These are phyloP conservation scores for Tinospora cordifolia DNA, from an alignment of 164 flowering plant genomes.

Conservation along the genomic window DNA sequence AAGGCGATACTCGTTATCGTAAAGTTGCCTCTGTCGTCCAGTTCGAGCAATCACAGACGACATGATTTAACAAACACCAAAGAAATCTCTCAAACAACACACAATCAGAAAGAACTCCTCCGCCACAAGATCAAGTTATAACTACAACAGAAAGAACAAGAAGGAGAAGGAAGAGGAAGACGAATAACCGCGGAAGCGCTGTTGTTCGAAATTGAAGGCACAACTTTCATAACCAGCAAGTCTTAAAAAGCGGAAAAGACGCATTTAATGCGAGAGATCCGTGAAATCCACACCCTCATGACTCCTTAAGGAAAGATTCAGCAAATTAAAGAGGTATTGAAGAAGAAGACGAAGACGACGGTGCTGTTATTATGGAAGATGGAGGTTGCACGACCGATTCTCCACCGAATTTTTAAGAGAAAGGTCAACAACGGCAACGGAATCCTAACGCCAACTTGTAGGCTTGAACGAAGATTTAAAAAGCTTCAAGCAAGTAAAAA, in stretches of 20 bases:
- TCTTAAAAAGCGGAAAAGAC: neutral
- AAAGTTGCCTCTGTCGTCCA: slow-evolving; percentile 48
- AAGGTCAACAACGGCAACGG: slow-evolving; percentile 14
- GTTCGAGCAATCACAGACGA: slow-evolving; percentile 38
- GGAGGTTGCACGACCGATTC: slow-evolving; percentile 10
- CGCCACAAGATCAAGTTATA: neutral
- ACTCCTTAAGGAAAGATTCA: neutral
- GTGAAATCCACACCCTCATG: neutral
- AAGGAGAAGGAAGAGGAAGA: too few species aligned
- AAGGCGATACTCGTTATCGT: slow-evolving; percentile 46
- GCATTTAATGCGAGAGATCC: slow-evolving; percentile 12
- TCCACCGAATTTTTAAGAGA: slow-evolving; percentile 6
- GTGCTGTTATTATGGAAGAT: neutral
- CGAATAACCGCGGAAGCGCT: neutral
- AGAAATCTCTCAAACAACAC: neutral
- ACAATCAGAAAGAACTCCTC: neutral
- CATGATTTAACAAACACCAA: slow-evolving; percentile 12
- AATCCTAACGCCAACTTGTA: neutral
- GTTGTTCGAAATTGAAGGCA: neutral
- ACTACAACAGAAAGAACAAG: too few species aligned
- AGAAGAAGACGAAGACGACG: neutral
- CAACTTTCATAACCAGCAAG: slow-evolving; percentile 8
- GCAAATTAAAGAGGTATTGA: too few species aligned
- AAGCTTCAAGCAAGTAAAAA: neutral
- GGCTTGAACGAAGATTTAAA: neutral